Base-by-base conservation (phyloP, 2,329 filamentous ascomycete species). In the Diaporthe citriasiana region DNA sequence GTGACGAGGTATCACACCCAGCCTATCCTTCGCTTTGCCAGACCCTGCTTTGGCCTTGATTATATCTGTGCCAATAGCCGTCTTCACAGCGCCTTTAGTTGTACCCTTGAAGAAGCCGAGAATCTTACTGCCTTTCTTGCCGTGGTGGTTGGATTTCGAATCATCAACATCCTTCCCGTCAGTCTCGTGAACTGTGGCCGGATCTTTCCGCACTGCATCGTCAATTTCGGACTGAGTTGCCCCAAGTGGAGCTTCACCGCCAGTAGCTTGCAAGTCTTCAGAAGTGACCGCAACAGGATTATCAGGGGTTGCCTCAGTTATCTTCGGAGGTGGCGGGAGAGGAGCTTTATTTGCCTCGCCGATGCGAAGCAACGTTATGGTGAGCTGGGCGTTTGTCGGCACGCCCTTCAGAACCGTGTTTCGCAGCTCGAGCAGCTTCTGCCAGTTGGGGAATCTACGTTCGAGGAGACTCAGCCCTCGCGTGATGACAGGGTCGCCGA, bases 311-410 rank as follows among this genome's bases (percentile, higher is more conserved):
- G 83, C 80, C 0, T 79, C 78, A 27, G 80, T 79, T 3, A 82
- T 80, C 0, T 79, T 76, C 0, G 86, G 87, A 0, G 88, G 87
- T 0, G 89, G 91, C 0, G 94, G 94, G 0, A 97, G 83, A 0
- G 95, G 95, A 0, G 93, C 92, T 77, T 93, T 93, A 83, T 95
- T 95, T 15, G 90, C 90, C 82, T 97, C 95, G 53, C 94, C 94
- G 40, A 96, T 91, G 7, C 95, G 93, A 15, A 97, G 89, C 1
- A 97, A 87, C 0, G 94, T 97, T 38, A 97, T 85, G 0, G 94
- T 92, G 25, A 97, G 89, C 79, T 97, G 95, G 4, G 94, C 94
- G 80, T 97, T 97, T 1, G 94, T 97, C 0, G 95, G 95, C 0
- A 97, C 92, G 3, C 94, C 94, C 79, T 93, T 94, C 68, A 97